Conservation (phyloP, 768 basidiomycete genomes). For the Boletus rufocinnamomeus region DNA sequence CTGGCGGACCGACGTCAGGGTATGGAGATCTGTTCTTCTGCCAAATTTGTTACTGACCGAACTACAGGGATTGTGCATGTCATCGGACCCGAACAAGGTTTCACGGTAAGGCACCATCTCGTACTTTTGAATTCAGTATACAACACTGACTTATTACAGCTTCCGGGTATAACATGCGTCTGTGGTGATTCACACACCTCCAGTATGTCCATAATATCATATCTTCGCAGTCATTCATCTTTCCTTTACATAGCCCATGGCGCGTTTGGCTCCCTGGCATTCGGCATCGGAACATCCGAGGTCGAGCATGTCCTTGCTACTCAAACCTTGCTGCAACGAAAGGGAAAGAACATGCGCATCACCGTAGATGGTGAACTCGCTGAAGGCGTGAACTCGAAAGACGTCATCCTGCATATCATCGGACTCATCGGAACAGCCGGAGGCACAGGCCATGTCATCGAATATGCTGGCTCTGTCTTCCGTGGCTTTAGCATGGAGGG, state of each 20-base stretch:
- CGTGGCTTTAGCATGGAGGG: conserved; percentile 87
- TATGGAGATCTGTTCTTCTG: conserved; percentile 27
- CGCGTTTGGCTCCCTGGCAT: conserved; percentile 90
- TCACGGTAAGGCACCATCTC: conserved; percentile 57
- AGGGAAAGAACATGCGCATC: conserved; percentile 92
- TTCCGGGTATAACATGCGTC: conserved; percentile 79
- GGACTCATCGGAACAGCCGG: conserved; percentile 92
- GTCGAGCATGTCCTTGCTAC: conserved; percentile 95
- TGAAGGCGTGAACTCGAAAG: conserved; percentile 86
- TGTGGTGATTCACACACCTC: conserved; percentile 95
- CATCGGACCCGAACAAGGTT: conserved; percentile 93
- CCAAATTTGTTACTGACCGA: conserved; percentile 19
- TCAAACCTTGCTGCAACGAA: conserved; percentile 83
- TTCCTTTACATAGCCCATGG: conserved; percentile 64
- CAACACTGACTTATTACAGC: conserved; percentile 38
- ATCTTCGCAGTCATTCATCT: conserved; percentile 2
- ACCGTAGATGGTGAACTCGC: conserved; percentile 79
- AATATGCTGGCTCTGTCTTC: conserved; percentile 89
- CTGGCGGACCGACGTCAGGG: conserved; percentile 89
- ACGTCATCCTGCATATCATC: conserved; percentile 89
- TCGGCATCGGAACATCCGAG: conserved; percentile 92
- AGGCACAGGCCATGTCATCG: conserved; percentile 88
- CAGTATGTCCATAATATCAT: conserved; percentile 49
- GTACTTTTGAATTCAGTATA: not conserved
- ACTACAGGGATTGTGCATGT: conserved; percentile 78